These are phyloP conservation scores for Pyracantha coccinea DNA, from an alignment of 331 rosid genomes.

Conservation along the genomic window DNA sequence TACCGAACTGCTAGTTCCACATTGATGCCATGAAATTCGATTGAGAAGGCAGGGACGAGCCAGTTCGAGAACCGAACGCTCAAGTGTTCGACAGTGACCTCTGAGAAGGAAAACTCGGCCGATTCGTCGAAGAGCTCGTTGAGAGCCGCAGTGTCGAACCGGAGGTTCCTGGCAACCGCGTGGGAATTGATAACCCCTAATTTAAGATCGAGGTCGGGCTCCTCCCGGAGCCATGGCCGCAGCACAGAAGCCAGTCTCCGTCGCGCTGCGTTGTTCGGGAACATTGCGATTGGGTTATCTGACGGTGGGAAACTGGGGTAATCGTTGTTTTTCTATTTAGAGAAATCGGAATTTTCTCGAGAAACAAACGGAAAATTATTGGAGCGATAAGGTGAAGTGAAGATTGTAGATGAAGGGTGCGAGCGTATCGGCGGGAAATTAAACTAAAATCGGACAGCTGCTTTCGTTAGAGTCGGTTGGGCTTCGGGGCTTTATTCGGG, in stretches of 20 bases:
- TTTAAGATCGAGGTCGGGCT: slow-evolving; percentile 48
- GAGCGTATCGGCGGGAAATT: slow-evolving; percentile 14
- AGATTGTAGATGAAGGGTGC: background rate
- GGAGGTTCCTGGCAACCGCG: slow-evolving; percentile 42
- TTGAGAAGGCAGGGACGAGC: slow-evolving; percentile 51
- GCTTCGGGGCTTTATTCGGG: background rate
- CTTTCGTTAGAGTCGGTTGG: background rate
- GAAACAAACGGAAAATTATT: slow-evolving; percentile 4
- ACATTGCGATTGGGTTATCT: slow-evolving; percentile 29
- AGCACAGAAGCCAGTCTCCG: slow-evolving; percentile 63
- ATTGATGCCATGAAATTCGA: slow-evolving; percentile 54
- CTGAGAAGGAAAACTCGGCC: slow-evolving; percentile 36
- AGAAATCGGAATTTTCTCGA: slow-evolving; percentile 3
- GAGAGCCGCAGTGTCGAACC: slow-evolving; percentile 44
- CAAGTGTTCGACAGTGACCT: slow-evolving; percentile 43
- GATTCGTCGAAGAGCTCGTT: slow-evolving; percentile 48
- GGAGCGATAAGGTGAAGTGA: background rate
- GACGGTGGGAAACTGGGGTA: background rate
- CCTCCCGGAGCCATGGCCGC: slow-evolving; percentile 67
- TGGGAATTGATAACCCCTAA: slow-evolving; percentile 55
- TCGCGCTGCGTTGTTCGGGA: slow-evolving; percentile 28
- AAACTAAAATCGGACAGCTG: background rate
- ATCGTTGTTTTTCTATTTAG: background rate
- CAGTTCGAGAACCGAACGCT: slow-evolving; percentile 58
- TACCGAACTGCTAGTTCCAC: slow-evolving; percentile 43